Evolutionary conservation across 352 stramenopile species (phyloP), one percentile per base, ranked within the genome.

Genomic region (Phytophthora capsici): DNA sequence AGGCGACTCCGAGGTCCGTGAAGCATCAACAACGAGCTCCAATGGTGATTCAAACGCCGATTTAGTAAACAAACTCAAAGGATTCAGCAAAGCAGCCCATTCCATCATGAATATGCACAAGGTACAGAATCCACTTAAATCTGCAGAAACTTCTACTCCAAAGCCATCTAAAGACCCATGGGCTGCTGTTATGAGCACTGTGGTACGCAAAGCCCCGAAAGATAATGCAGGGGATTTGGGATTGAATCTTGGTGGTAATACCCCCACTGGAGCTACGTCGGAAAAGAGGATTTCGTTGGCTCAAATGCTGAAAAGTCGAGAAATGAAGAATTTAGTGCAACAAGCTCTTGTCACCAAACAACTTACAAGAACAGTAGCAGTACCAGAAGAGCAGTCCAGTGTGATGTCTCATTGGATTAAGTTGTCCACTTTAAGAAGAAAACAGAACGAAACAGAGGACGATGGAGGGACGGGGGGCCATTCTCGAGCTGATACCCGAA

Each of bases 321-420:
- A 82, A 25, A 75, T 91, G 37, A 88, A 89, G 61, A 82, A 78
- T 47, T 69, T 91, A 17, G 82, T 91, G 5, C 73, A 78, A 26
- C 76, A 88, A 53, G 70, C 82, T 0, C 58, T 84, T 14, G 73
- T 77, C 2, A 62, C 77, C 10, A 69, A 57, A 23, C 34, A 65
- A 23, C 32, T 59, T 5, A 34, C 52, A n/a, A 14, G 50, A 14
- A 32, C 14, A 13, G n/a, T 49, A 3, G 7, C 51, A 14, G 19
- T 20, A 5, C 57, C 46, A 0, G 55, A 75, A n/a, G 58, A 75
- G 23, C 77, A 72, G 14, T 90, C 81, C 6, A 73, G 58, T 6
- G 81, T 88, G n/a, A 88, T 90, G 81, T 60, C 78, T 23, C 73
- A 88, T 47, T 90, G 77, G 78, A 61, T 87, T 30, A 79, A 86